Base-by-base conservation (phyloP, 2,329 filamentous ascomycete species). In the Ceratocystis harringtonii region DNA sequence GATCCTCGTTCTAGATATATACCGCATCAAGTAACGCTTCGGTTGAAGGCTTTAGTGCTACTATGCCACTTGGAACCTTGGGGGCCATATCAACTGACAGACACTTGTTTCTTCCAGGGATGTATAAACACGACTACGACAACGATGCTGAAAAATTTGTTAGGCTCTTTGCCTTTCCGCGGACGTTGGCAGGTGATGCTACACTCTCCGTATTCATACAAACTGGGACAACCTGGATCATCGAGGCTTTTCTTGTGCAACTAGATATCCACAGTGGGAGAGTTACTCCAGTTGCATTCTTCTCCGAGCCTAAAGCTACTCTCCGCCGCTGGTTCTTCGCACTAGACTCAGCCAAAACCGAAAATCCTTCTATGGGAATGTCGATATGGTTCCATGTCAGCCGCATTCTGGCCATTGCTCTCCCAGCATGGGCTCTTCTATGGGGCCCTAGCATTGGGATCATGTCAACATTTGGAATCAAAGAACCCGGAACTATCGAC, bases 171-270 rank as follows among this genome's bases (percentile, higher is more conserved):
- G 71, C 74, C 68, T 76, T 80, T 32, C 80, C 80, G 68, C 80
- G 79, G 69, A 81, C 80, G 1, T 73, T 83, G 1, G 75, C 78
- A 8, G 77, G 75, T 64, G 80, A 83, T 70, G 77, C 76, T 2
- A 77, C 74, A 45, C 73, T 82, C 50, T 82, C 80, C n/a, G 75
- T 80, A 66, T 73, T 82, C 68, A 63, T 81, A 62, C 80, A 82
- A 70, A 76, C 74, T 68, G 70, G 79, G 68, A 72, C 80, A 60
- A 82, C 80, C 25, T 83, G 80, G 80, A 72, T 80, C 62, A 72
- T 80, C 52, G 78, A 81, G 70, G 72, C 76, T 44, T 66, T 75
- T 32, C 70, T 81, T n/a, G 79, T 82, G 30, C 77, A 76, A 69
- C 72, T 73, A 25, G 79, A 82, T 71, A 72, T 83, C 22, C 73